Evolutionary conservation across 805 yeast genomes (phyloP), one percentile per base, ranked within the genome.

Genomic region (Babjeviella inositovora): DNA sequence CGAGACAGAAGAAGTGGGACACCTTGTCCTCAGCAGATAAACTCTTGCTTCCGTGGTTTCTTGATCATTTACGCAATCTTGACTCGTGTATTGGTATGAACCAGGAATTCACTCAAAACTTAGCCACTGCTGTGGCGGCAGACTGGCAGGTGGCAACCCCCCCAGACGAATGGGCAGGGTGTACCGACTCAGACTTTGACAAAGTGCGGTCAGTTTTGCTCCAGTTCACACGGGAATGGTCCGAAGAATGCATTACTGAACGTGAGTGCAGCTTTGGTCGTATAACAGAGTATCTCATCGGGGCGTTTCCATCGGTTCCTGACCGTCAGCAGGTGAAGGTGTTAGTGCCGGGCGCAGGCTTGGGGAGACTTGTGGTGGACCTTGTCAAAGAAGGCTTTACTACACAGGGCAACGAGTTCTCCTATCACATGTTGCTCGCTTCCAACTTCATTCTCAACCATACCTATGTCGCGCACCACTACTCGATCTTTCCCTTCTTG

Each of bases 341-440:
- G 0, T 41, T 72, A 9, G 62, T 66, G 4, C 79, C 80, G 1
- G 81, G 81, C 2, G 62, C 72, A 25, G 80, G 80, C 0, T 45
- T 70, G 16, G 80, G 76, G 0, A 40, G 80, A 23, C 37, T 70
- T 24, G 70, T 68, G 15, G 45, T 58, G 23, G 79, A 71, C 24
- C 45, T 69, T 27, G 71, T 67, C 2, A 42, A 32, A 24, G 31
- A 51, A 25, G 80, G 80, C 4, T 71, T 66, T 35, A 44, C 56
- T 48, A 56, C 66, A n/a, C 75, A 71, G 33, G 81, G 81, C 0
- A 72, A 70, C 36, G 81, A 72, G 33, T 57, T 67, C 33, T 60
- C 73, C 12, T 69, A 67, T 37, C 77, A 67, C 34, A 71, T 72
- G 77, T 41, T 72, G 3, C 38, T 69, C 7, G 54, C 62, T 8